Percentiles rank a stretch among this genome's conserved stretches.
Evolutionary conservation across 768 basidiomycete genomes (phyloP).

Genomic region (Scleroderma citrinum): DNA sequence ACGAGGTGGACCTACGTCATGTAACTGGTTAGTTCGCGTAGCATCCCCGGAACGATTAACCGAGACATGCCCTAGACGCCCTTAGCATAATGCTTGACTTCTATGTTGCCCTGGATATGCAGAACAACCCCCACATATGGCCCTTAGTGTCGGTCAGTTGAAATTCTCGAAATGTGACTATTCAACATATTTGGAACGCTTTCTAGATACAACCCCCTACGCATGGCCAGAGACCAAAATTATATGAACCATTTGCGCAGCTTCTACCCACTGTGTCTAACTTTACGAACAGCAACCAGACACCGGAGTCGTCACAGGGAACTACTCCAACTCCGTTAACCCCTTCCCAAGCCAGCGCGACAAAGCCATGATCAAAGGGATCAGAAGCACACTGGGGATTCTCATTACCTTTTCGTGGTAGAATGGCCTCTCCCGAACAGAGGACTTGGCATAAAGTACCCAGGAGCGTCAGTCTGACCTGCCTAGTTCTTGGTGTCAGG

Average conservation of each 20-base stretch:
- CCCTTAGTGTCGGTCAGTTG: slow-evolving; percentile 46
- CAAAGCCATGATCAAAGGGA: slow-evolving; percentile 3
- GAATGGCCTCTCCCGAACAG: slow-evolving; percentile 16
- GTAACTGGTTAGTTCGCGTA: slow-evolving; percentile 49
- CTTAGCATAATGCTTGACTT: slow-evolving; percentile 66
- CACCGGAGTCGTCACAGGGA: slow-evolving; percentile 59
- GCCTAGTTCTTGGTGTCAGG: not conserved
- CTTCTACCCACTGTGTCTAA: slow-evolving; percentile 15
- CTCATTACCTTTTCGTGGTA: too few species aligned
- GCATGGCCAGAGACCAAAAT: slow-evolving; percentile 28
- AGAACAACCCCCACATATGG: slow-evolving; percentile 44
- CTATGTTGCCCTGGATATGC: slow-evolving; percentile 57
- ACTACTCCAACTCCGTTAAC: slow-evolving; percentile 42
- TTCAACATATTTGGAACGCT: slow-evolving; percentile 3
- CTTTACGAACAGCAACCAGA: slow-evolving; percentile 36
- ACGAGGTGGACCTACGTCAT: slow-evolving; percentile 47
- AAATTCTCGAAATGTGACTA: not conserved
- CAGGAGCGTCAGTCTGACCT: not conserved
- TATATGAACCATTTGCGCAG: slow-evolving; percentile 39
- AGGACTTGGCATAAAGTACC: not conserved
- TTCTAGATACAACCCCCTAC: slow-evolving; percentile 47
- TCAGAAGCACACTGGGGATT: slow-evolving; percentile 14
- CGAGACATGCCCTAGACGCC: slow-evolving; percentile 40
- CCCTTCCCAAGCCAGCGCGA: slow-evolving; percentile 15
- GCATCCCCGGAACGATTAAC: slow-evolving; percentile 1